Evolutionary conservation across 1,284 basidiomycete species (phyloP), one percentile per base, ranked within the genome.

Genomic region (Cutaneotrichosporon cavernicola): DNA sequence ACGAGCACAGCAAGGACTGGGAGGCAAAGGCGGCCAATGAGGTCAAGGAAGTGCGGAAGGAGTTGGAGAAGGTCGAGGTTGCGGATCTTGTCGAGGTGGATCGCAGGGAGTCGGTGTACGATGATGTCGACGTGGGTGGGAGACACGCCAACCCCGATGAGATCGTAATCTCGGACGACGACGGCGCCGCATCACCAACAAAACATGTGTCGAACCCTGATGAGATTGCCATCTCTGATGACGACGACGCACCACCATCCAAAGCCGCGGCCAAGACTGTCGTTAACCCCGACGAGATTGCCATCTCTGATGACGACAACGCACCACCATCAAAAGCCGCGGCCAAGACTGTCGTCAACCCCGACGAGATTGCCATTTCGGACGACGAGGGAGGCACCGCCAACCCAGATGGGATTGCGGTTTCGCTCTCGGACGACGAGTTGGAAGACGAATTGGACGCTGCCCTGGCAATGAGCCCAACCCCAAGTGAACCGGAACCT

Each of bases 351-450:
- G 34, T 36, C 10, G 55, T 63, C 9, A 90, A 91, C 72, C 87
- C 89, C 8, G 89, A 92, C 66, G 89, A 90, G 80, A 90, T 90
- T 60, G 72, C 73, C 4, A 80, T 90, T 10, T 86, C 85, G 16
- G 86, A 88, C 50, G 51, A 26, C 51, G 30, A 30, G 16, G 16
- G 5, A 4, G 53, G 36, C 4, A n/a, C 34, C 6, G 55, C 63
- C 10, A 90, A 91, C 72, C 87, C 89, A 9, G 89, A 92, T 66
- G 89, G 90, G 80, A 90, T 90, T 60, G 72, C 73, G 4, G 79
- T 90, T 10, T 86, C 85, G 18, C 36, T 90, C 11, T 86, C 85
- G 16, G 86, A 88, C 53, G 88, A 88, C 65, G 86, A 68, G 10
- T 68, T 70, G n/a, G 86, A 88, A 50, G 72, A 72, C 40, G 70